Base-by-base conservation (phyloP, 441 rosid genomes). In the Jatropha multifida region DNA sequence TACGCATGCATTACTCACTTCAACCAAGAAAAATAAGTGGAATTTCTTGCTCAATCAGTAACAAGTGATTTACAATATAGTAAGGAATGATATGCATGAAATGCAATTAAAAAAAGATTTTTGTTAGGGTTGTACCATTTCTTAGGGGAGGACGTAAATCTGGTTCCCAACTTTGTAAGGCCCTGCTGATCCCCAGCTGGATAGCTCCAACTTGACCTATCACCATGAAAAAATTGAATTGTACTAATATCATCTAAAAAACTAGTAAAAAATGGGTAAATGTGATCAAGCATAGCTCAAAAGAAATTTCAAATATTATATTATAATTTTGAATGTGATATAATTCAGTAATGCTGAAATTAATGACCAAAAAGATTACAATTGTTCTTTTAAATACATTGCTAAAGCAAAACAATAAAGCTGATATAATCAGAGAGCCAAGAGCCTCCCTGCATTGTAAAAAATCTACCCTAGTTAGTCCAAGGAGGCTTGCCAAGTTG, bases 201-300 rank as follows among this genome's bases (percentile, higher is more conserved):
- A 95, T 85, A 27, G 99, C 99, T 83, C 96, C 99, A 42, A 95
- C 96, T 92, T 95, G 99, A 83, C 99, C 98, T 95, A 85, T 69
- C 67, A 82, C 59, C 81, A 72, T 42, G 54, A 38, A 64, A 74
- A 82, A 59, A 46, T 71, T 17, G 62, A 61, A 8, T 49, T 27
- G 69, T 2, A 4, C 7, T 42, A 20, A 4, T 7, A 13, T 55
- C 66, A 11, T 26, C 38, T 56, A 7, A 74, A 18, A 61, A 15
- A 23, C 23, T 5, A 65, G 13, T 18, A 10, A 32, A 62, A 32
- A 32, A 52, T 13, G 4, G 63, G 68, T 51, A 48, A 74, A 59
- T 11, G 41, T 15, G 7, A 49, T 38, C 37, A 59, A 59, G 26
- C 15, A 56, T 20, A 11, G 40, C 37, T 7, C 40, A 26, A 23